These are phyloP conservation scores for Cladophialophora psammophila DNA, from an alignment of 2,329 filamentous ascomycete genomes.

Conservation along the genomic window DNA sequence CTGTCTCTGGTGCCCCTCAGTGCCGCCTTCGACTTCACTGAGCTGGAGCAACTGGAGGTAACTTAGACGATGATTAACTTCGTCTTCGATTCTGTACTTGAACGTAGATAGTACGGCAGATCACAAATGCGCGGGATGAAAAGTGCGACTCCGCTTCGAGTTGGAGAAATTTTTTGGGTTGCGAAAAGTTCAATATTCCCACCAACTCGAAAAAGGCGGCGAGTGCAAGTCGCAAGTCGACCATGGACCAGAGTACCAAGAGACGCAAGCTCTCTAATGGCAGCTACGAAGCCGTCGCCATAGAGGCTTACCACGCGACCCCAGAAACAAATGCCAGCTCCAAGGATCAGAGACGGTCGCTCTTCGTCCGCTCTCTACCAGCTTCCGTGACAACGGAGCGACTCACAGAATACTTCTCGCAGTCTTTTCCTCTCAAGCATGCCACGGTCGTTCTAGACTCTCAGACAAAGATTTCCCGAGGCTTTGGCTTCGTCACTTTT, in stretches of 20 bases:
- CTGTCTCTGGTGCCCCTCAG: too few species aligned
- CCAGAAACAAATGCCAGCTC: constrained; percentile 38
- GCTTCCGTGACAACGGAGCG: constrained; percentile 78
- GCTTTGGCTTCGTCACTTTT: constrained; percentile 97
- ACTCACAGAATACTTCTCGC: constrained; percentile 88
- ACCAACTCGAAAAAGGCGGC: not conserved
- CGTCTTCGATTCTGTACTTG: not conserved
- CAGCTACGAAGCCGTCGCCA: constrained; percentile 43
- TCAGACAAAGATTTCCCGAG: constrained; percentile 83
- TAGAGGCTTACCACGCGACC: constrained; percentile 43
- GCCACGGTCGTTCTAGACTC: constrained; percentile 90
- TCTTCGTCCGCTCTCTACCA: constrained; percentile 91
- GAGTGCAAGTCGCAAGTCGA: not conserved
- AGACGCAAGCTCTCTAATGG: constrained; percentile 47
- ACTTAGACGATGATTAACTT: not conserved
- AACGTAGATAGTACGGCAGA: constrained; percentile 1
- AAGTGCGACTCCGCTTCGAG: constrained; percentile 5
- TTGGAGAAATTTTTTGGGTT: constrained; percentile 14
- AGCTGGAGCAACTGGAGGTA: not conserved
- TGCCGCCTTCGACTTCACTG: not conserved
- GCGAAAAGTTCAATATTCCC: constrained; percentile 11
- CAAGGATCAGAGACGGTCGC: constrained; percentile 63
- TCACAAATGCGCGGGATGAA: not conserved
- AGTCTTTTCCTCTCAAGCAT: constrained; percentile 94
- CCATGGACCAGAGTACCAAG: constrained; percentile 48